Base-by-base conservation (phyloP, 139 green algal species). In the Volvox africanus region DNA sequence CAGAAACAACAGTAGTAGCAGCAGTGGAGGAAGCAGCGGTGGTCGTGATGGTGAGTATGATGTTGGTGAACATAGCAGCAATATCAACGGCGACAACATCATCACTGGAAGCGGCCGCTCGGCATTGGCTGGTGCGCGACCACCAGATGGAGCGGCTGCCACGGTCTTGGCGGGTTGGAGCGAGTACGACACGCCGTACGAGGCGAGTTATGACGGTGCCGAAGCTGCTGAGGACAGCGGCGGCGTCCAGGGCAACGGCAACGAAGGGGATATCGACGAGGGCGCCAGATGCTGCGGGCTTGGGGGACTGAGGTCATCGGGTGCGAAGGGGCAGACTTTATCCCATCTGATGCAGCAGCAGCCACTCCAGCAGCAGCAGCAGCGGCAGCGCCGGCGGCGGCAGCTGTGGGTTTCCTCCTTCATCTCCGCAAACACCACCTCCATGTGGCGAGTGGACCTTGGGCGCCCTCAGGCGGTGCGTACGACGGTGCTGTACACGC, bases 371-470 rank as follows among this genome's bases (percentile, higher is more conserved):
- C 78, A 67, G 78, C 78, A 35, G 78, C 36, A 14, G 78, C 78
- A 67, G 36, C 78, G 67, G 1, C 17, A 33, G 78, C 18, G 18
- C 22, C 11, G 55, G 80, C 78, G 26, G 80, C 78, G 32, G 35
- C 61, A 77, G 82, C 82, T 78, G 30, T n/a, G 69, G 33, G 14
- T 44, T 5, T 11, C 75, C 30, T 81, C 13, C 36, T 28, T 21
- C 17, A 32, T 67, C 19, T 0, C 36, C 2, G 12, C 36, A 36
- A 16, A 68, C 36, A 68, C 65, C 68, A 89, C 83, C 16, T 37
- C 83, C 13, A 44, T 21, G 1, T 89, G 85, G 85, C 44, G 69
- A 0, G 85, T 89, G 37, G 85, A 89, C 37, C 69, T 89, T 68
- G 85, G 85, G 2, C 3, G 16, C 11, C 26, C 67, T n/a, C 85